Evolutionary conservation across 768 basidiomycete genomes (phyloP).

Genomic region (Leccinum aurantiacum): DNA sequence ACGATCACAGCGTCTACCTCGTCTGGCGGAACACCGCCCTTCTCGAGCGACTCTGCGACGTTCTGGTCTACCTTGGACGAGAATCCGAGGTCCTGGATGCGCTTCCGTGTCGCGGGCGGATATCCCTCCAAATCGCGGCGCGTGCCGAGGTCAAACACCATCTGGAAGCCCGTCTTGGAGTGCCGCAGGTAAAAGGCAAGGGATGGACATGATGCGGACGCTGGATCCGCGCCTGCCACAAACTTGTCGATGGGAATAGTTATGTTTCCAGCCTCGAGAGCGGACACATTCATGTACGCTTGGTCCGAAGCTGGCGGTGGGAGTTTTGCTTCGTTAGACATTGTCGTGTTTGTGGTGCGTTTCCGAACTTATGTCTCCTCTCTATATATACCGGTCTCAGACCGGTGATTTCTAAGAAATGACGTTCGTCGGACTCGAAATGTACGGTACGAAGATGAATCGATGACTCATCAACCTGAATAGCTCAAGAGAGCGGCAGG

Average conservation of each 20-base stretch:
- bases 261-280: constrained; percentile 52
- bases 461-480: neutral
- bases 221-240: constrained; percentile 36
- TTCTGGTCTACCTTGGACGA: constrained; percentile 29
- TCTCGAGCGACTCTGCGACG: constrained; percentile 47
- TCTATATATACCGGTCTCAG: neutral
- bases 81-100: constrained; percentile 9
- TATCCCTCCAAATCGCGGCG: constrained; percentile 46
- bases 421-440: no score
- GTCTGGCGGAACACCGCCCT: constrained; percentile 46
- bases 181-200: constrained; percentile 56
- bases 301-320: constrained; percentile 36
- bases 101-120: constrained; percentile 34
- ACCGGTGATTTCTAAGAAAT: no score
- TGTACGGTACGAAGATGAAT: neutral
- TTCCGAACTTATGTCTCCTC: neutral
- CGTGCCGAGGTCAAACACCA: constrained; percentile 59
- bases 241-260: constrained; percentile 38
- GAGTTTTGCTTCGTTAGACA: constrained; percentile 8
- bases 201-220: constrained; percentile 38
- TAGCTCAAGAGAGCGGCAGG: neutral
- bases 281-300: constrained; percentile 54
- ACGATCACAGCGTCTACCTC: constrained; percentile 47
- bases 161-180: constrained; percentile 36
- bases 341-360: neutral